Conservation (phyloP, 768 basidiomycete species). For the Auricularia cornea region DNA sequence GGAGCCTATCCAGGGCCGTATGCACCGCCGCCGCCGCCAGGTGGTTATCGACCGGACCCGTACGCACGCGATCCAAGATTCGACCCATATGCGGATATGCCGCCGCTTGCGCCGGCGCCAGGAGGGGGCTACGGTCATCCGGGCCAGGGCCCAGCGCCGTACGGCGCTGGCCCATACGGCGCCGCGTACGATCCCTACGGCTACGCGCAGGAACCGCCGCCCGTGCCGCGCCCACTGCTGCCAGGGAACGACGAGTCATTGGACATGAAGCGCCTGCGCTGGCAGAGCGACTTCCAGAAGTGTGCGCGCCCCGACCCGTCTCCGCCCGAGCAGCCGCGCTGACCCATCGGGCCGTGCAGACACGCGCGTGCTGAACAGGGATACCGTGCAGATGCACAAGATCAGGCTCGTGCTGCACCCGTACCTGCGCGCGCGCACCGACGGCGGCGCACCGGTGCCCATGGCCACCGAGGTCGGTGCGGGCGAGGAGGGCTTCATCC, state of each 20-base stretch:
- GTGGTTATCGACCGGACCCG: too few species aligned
- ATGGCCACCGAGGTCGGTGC: constrained; percentile 34
- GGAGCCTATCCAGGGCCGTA: too few species aligned
- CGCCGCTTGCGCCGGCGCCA: too few species aligned
- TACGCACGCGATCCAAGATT: too few species aligned
- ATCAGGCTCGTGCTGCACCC: neutral
- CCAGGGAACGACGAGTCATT: neutral
- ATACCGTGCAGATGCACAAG: neutral
- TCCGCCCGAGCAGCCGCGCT: neutral
- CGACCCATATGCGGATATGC: too few species aligned
- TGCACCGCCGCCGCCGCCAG: too few species aligned
- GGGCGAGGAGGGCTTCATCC: constrained; percentile 41
- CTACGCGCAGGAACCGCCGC: neutral
- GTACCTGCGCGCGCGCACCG: neutral
- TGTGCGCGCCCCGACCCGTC: neutral
- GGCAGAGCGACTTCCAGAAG: neutral
- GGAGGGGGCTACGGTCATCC: too few species aligned
- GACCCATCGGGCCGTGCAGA: neutral
- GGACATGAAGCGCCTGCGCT: neutral
- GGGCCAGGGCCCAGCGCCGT: too few species aligned
- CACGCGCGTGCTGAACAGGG: neutral
- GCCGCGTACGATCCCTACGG: neutral
- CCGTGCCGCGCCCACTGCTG: neutral
- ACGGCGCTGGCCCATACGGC: too few species aligned
- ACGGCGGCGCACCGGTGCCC: constrained; percentile 31